These are phyloP conservation scores for Phytopythium ostracodes DNA, from an alignment of 352 stramenopile species.

Conservation along the genomic window DNA sequence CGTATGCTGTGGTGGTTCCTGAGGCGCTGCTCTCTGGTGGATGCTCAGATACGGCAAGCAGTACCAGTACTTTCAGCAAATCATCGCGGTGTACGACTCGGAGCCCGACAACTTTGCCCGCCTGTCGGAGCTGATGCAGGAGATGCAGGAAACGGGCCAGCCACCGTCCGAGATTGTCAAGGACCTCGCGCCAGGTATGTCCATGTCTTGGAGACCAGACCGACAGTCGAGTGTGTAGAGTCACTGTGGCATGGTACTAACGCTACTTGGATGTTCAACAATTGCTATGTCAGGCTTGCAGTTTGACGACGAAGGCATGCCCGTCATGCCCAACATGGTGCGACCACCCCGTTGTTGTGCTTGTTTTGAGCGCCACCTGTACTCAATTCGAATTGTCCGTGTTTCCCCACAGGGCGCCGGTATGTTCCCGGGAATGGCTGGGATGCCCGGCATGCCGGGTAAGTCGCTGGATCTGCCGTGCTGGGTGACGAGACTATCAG, in stretches of 20 bases:
- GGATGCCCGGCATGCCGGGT: constrained; percentile 75
- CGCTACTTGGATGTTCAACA: neutral
- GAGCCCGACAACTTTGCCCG: constrained; percentile 95
- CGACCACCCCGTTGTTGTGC: neutral
- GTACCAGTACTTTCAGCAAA: constrained; percentile 97
- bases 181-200: constrained; percentile 92
- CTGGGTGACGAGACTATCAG: neutral
- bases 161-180: constrained; percentile 97
- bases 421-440: constrained; percentile 82
- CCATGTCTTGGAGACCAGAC: neutral
- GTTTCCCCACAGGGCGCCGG: constrained; percentile 37
- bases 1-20: neutral
- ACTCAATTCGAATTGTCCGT: neutral
- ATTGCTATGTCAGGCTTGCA: constrained; percentile 67
- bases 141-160: constrained; percentile 92
- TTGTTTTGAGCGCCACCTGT: neutral
- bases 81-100: constrained; percentile 96
- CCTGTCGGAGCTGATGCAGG: constrained; percentile 97
- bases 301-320: constrained; percentile 96
- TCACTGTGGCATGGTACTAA: neutral
- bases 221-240: neutral
- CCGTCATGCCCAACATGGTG: constrained; percentile 94
- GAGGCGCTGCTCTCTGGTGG: neutral
- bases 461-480: constrained; percentile 18
- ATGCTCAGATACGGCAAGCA: constrained; percentile 89